These are phyloP conservation scores for Podospora appendiculata DNA, from an alignment of 495 filamentous ascomycete species.

Conservation along the genomic window DNA sequence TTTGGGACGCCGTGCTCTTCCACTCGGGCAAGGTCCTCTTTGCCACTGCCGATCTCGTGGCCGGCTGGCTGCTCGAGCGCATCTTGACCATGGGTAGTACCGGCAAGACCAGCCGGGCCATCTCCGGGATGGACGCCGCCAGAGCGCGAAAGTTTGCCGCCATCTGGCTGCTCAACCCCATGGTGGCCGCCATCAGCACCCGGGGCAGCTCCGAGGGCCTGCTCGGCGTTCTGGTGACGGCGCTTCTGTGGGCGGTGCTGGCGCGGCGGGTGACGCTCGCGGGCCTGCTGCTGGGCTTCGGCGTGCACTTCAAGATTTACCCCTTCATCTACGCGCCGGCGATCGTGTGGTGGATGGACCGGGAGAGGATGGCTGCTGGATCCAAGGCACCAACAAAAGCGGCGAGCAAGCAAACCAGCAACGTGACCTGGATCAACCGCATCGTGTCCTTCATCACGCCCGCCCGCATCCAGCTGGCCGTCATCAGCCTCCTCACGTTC, in stretches of 20 bases:
- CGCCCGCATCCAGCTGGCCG: constrained; percentile 51
- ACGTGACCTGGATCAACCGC: constrained; percentile 6
- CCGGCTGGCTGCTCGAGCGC: constrained; percentile 69
- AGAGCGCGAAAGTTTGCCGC: constrained; percentile 64
- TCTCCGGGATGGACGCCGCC: constrained; percentile 17
- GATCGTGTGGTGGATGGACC: constrained; percentile 82
- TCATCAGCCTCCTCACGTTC: constrained; percentile 64
- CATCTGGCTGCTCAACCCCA: constrained; percentile 93
- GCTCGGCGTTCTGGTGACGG: constrained; percentile 73
- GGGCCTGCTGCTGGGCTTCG: constrained; percentile 69
- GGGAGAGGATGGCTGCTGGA: constrained; percentile 25
- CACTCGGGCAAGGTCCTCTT: constrained; percentile 87
- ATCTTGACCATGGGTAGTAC: constrained; percentile 20
- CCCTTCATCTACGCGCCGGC: constrained; percentile 88
- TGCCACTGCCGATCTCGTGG: constrained; percentile 70
- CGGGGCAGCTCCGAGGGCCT: constrained; percentile 89
- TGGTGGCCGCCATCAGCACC: constrained; percentile 95
- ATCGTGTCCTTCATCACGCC: constrained; percentile 52
- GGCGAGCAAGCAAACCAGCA: background rate
- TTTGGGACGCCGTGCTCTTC: constrained; percentile 50
- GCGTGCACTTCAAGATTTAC: constrained; percentile 97
- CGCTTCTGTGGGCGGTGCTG: constrained; percentile 72
- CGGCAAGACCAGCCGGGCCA: background rate
- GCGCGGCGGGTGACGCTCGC: constrained; percentile 52
- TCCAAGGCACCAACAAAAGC: background rate